Evolutionary conservation across 345 rosid species (phyloP).

Genomic region (Carallia brachiata): DNA sequence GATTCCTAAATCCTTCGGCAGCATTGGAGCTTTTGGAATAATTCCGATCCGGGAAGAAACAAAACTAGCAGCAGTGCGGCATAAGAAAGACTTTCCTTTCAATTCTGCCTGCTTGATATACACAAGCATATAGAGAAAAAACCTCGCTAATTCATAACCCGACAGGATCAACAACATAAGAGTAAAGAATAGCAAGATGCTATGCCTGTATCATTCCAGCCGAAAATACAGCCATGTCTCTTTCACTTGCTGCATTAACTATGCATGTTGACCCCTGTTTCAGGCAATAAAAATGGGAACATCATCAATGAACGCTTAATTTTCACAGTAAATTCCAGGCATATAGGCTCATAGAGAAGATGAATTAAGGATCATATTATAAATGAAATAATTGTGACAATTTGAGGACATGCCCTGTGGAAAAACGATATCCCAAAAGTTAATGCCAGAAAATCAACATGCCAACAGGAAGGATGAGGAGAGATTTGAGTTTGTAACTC

Average conservation of each 20-base stretch:
- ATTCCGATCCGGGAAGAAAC: constrained; percentile 91
- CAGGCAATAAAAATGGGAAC: constrained; percentile 24
- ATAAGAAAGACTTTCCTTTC: constrained; percentile 80
- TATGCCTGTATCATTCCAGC: constrained; percentile 91
- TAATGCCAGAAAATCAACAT: too few relatives aligned
- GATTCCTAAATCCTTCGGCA: constrained; percentile 73
- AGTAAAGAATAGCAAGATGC: constrained; percentile 11
- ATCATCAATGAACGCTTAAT: constrained; percentile 8
- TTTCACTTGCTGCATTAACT: constrained; percentile 91
- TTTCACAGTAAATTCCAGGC: background rate
- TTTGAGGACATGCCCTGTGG: too few relatives aligned
- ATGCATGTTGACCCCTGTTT: constrained; percentile 80
- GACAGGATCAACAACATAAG: constrained; percentile 5
- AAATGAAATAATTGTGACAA: too few relatives aligned
- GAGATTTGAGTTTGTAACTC: too few relatives aligned
- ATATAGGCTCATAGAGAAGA: background rate
- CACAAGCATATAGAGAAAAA: constrained; percentile 15
- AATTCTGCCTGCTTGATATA: constrained; percentile 72
- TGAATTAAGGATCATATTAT: background rate
- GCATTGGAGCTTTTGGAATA: constrained; percentile 68
- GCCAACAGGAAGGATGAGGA: too few relatives aligned
- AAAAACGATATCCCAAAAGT: too few relatives aligned
- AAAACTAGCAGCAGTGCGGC: constrained; percentile 97
- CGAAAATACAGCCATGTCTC: constrained; percentile 94
- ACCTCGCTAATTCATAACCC: constrained; percentile 6